Base-by-base conservation (phyloP, 345 rosid genomes). In the Citrus hindsii region DNA sequence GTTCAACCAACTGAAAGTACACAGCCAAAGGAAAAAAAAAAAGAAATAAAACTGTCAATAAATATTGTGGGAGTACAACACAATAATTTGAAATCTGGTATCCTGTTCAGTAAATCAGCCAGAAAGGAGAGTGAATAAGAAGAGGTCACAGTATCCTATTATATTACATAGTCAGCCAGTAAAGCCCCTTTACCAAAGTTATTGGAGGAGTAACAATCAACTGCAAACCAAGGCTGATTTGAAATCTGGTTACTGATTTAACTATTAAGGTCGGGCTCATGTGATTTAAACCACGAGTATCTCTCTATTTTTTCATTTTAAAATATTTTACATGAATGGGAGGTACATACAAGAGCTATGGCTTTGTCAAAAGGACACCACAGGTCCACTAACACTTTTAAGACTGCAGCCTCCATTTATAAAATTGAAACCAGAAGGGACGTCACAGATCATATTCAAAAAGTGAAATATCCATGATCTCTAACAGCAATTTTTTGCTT, bases 1-100 rank as follows among this genome's bases (percentile, higher is more conserved):
- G 55, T 66, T 97, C 97, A 66, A 88, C 86, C 86, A 94, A 78
- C 98, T 94, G 90, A 67, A 67, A 76, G 56, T 74, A 51, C 69
- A 38, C 51, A 82, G 46, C 24, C 51, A 33, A 75, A 75, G 84
- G 10, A 8, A 38, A 40, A 35, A 35, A 56, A 63, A n/a, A 46
- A 79, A 9, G 1, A 8, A 16, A 22, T 13, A 7, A 37, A 4
- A 40, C 42, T 7, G 24, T 12, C 14, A 9, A 67, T 76, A 10
- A 66, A 25, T 22, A 32, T 67, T 24, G 37, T 19, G 71, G 30
- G 16, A 46, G n/a, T 19, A 27, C 10, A 40, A 35, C 13, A 25
- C 9, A 64, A 63, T 30, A 6, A 28, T 30, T 62, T 53, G 58
- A 53, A 53, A 16, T 53, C 58, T 18, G n/a, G 58, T 18, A 53